Conservation (phyloP, 2,329 filamentous ascomycete genomes). For the Ceratocystis smalleyi region DNA sequence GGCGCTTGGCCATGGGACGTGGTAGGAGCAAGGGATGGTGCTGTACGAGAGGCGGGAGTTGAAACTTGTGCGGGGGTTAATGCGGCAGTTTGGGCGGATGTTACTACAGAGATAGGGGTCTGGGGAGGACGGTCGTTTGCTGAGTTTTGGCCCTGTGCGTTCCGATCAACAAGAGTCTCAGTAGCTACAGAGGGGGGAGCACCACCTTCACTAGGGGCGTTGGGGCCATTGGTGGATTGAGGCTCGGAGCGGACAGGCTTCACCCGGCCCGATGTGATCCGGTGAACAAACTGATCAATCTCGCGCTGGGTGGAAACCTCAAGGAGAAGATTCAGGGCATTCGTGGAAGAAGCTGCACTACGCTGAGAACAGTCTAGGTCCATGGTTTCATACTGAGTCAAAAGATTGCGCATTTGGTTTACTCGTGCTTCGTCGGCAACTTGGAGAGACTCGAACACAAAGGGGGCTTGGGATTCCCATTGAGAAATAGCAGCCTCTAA, state of each 20-base stretch:
- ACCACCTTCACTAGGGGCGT: not conserved
- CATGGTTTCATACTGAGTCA: constrained; percentile 87
- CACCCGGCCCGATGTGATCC: constrained; percentile 28
- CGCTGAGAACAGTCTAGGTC: constrained; percentile 77
- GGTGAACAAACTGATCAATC: constrained; percentile 54
- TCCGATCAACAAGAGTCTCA: not conserved
- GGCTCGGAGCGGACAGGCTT: constrained; percentile 18
- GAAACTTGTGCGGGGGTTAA: constrained; percentile 10
- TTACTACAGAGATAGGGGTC: constrained; percentile 11
- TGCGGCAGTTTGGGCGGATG: constrained; percentile 10
- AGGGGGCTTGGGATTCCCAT: constrained; percentile 90
- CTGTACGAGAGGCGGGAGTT: constrained; percentile 12
- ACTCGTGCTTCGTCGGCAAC: constrained; percentile 76
- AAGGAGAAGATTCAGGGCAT: constrained; percentile 64
- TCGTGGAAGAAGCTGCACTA: constrained; percentile 57
- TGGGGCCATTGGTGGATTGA: constrained; percentile 17
- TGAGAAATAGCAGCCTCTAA: constrained; percentile 66
- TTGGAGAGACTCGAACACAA: constrained; percentile 85
- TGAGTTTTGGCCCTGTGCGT: not conserved
- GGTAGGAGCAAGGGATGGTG: constrained; percentile 6
- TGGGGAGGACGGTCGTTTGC: constrained; percentile 6
- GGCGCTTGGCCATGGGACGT: constrained; percentile 12
- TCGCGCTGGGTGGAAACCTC: constrained; percentile 79
- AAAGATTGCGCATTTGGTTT: constrained; percentile 75
- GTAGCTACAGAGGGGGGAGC: not conserved